These are phyloP conservation scores for Musa acuminata DNA, from an alignment of 176 grass and related monocot species.

Conservation along the genomic window DNA sequence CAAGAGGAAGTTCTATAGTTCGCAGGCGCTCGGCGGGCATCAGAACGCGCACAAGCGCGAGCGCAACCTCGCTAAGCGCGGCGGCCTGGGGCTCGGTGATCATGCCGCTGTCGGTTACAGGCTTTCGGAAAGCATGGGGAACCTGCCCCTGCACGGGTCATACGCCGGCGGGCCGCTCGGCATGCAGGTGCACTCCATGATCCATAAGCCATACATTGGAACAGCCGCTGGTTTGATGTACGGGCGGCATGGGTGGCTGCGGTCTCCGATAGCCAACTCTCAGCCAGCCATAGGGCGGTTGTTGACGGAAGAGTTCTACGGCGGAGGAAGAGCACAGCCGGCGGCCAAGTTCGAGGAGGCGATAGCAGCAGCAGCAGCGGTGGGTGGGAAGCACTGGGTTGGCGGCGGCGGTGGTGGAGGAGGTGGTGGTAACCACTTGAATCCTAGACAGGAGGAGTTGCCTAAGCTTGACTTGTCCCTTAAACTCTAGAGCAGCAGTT, in stretches of 20 bases:
- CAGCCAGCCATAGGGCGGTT: neutral
- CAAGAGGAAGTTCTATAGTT: slow-evolving; percentile 62
- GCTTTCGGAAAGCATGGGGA: neutral
- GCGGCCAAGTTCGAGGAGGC: neutral
- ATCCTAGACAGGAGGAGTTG: neutral
- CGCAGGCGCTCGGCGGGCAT: slow-evolving; percentile 88
- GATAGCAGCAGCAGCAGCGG: neutral
- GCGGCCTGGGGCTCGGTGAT: neutral
- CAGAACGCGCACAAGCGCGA: slow-evolving; percentile 99
- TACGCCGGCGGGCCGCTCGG: slow-evolving; percentile 1
- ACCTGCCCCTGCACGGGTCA: neutral
- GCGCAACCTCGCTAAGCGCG: slow-evolving; percentile 77
- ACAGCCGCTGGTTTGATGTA: neutral
- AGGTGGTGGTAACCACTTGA: neutral
- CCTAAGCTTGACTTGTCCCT: neutral
- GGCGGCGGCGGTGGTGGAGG: neutral
- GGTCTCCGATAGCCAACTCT: neutral
- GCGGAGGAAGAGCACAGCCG: neutral
- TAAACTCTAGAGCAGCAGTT: neutral
- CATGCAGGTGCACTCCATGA: neutral
- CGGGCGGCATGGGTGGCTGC: neutral
- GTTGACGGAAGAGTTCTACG: neutral
- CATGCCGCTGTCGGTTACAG: neutral
- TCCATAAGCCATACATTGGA: slow-evolving; percentile 3
- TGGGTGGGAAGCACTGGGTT: neutral